phyloP scores from a whole-genome alignment of 1,284 basidiomycete genomes.

The Ganoderma boninense region DNA sequence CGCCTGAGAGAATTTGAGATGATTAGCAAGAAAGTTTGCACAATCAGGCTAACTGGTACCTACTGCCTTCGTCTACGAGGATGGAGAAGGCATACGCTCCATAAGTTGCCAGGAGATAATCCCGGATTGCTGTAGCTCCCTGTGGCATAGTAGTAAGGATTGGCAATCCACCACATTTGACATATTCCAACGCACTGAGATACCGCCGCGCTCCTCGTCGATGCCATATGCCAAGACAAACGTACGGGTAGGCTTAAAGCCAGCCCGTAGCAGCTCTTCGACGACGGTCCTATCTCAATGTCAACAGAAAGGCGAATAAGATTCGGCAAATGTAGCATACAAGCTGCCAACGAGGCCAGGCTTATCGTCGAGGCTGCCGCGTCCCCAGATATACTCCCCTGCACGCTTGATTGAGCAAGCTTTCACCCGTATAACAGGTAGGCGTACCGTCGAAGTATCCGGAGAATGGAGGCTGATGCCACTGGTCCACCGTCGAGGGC shows the following conservation, averaged over 20 bases:
- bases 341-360: conserved; percentile 63
- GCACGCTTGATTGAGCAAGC: not conserved
- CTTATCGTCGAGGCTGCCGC: conserved; percentile 73
- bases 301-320: not conserved
- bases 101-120: conserved; percentile 58
- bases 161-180: not conserved
- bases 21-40: not conserved
- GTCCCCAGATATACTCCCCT: conserved; percentile 69
- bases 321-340: conserved; percentile 43
- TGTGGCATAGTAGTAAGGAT: conserved; percentile 27
- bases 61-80: conserved; percentile 61
- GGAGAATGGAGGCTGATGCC: conserved; percentile 51
- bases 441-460: conserved; percentile 44
- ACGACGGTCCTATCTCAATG: conserved; percentile 51
- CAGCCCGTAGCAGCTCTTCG: conserved; percentile 60
- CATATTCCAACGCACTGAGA: conserved; percentile 46
- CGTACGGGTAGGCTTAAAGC: conserved; percentile 59
- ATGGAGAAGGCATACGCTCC: conserved; percentile 63
- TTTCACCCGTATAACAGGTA: not conserved
- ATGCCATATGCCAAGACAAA: conserved; percentile 73
- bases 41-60: conserved; percentile 12
- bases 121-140: conserved; percentile 59
- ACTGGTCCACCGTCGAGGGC: conserved; percentile 55
- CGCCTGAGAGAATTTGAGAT: conserved; percentile 36
- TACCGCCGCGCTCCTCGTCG: conserved; percentile 72